phyloP scores from a whole-genome alignment of 805 yeast species.

The Metschnikowia drakensbergensis region DNA sequence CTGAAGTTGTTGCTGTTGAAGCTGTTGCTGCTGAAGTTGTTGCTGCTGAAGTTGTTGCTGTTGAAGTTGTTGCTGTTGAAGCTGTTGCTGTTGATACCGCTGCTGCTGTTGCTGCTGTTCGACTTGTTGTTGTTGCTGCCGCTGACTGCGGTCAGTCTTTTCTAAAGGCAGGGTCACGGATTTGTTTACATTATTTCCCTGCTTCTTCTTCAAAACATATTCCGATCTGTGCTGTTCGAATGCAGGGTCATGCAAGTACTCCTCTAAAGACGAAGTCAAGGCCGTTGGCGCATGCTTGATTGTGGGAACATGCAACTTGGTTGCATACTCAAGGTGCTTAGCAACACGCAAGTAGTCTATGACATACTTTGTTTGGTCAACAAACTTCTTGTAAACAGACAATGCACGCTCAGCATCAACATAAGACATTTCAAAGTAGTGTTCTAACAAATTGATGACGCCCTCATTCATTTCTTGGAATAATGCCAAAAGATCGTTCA shows the following conservation, averaged over 20 bases:
- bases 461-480: constrained; percentile 95
- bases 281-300: constrained; percentile 97
- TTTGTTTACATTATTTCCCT: not conserved
- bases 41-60: not conserved
- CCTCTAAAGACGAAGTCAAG: constrained; percentile 78
- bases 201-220: constrained; percentile 64
- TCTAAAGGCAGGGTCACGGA: not conserved
- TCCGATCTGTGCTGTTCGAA: constrained; percentile 78
- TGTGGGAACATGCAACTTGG: constrained; percentile 90
- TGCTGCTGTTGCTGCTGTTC: constrained; percentile 39
- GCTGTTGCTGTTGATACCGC: constrained; percentile 36
- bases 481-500: constrained; percentile 80
- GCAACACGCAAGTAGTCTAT: constrained; percentile 86
- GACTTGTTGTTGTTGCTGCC: constrained; percentile 43
- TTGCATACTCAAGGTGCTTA: constrained; percentile 78
- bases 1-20: not conserved
- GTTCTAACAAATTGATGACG: constrained; percentile 87
- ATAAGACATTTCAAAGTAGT: constrained; percentile 88
- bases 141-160: constrained; percentile 25
- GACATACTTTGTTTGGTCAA: constrained; percentile 79
- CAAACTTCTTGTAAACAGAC: constrained; percentile 78
- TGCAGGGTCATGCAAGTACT: constrained; percentile 80
- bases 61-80: not conserved
- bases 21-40: constrained; percentile 1
- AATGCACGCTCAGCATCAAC: constrained; percentile 84